Evolutionary conservation across 2,329 filamentous ascomycete genomes (phyloP).

Genomic region (Torrubiellomyces zombiae): DNA sequence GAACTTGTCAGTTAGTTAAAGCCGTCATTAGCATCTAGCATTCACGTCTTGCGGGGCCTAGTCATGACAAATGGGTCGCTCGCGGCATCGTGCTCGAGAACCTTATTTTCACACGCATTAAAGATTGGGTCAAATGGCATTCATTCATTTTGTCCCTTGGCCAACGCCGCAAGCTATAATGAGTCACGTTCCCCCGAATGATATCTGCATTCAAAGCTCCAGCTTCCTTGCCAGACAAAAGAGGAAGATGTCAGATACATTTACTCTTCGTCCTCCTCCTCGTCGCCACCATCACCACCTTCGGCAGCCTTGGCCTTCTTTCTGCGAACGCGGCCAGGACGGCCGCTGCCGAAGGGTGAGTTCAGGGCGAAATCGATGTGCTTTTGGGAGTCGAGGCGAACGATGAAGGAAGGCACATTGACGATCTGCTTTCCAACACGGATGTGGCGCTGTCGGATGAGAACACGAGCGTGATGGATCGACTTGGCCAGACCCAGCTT

Average conservation of each 20-base stretch:
- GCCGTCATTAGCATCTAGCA: too few species aligned
- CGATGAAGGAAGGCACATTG: conserved; percentile 98
- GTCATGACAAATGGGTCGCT: neutral
- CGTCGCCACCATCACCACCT: conserved; percentile 63
- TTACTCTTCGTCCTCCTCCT: conserved; percentile 72
- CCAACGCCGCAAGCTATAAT: conserved; percentile 36
- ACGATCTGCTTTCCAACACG: conserved; percentile 99
- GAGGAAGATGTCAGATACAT: conserved; percentile 20
- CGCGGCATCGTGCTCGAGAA: neutral
- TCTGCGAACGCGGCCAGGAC: conserved; percentile 92
- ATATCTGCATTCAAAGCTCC: too few species aligned
- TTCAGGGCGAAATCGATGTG: conserved; percentile 98
- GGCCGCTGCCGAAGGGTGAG: conserved; percentile 94
- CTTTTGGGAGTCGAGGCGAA: conserved; percentile 99
- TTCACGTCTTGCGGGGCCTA: neutral
- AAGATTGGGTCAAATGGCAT: conserved; percentile 21
- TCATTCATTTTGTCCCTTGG: conserved; percentile 29
- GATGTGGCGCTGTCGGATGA: conserved; percentile 99
- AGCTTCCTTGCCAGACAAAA: too few species aligned
- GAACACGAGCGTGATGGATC: conserved; percentile 98
- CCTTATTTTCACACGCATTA: conserved; percentile 8
- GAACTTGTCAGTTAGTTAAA: conserved; percentile 35
- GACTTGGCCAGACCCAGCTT: conserved; percentile 99
- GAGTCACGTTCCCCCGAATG: conserved; percentile 21
- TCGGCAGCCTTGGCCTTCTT: conserved; percentile 99